Base-by-base conservation (phyloP, 1,284 basidiomycete species). In the Anthracocystis walkeri region DNA sequence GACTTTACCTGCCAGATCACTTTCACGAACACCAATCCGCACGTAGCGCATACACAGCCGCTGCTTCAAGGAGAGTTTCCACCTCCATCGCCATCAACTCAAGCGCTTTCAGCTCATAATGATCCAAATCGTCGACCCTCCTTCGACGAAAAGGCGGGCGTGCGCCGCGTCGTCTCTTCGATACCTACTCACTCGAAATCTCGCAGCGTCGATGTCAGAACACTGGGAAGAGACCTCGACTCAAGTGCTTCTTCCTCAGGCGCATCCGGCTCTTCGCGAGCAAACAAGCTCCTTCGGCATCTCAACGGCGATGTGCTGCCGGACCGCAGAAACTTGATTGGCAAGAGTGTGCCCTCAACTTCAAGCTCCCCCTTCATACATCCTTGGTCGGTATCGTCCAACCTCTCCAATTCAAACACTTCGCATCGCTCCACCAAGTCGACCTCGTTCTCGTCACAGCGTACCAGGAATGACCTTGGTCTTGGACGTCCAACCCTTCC, bases 1-100 rank as follows among this genome's bases (percentile, higher is more conserved):
- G 87, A 89, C 0, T 93, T 96, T 85, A 88, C 90, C 7, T 93
- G 93, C 18, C 91, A 90, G 5, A 91, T 97, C 81, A 92, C 92
- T 0, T 94, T 97, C 86, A 92, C 92, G 49, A 97, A 96, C 85
- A 92, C 90, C 7, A 87, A 89, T 23, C 81, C 69, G 14, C 64
- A 83, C 58, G 64, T 80, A 33, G 80, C 86, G n/a, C 86, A 85
- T 48, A 84, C 87, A 0, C 91, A 74, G 92, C 84, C 77, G 5
- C 50, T 79, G 6, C 59, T 56, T 31, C 65, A 72, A 48, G 41
- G n/a, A 50, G 60, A 72, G 41, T 69, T 79, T 41, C 45, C 64
- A 14, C 49, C 59, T 21, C 33, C 67, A 16, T 38, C 48, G 7
- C n/a, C 56, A 21, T 31, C 62, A 7, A 29, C 35, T 3, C 25